Conservation (phyloP, 192 early-diverging fungal species). For the Rhizophagus prolifer region DNA sequence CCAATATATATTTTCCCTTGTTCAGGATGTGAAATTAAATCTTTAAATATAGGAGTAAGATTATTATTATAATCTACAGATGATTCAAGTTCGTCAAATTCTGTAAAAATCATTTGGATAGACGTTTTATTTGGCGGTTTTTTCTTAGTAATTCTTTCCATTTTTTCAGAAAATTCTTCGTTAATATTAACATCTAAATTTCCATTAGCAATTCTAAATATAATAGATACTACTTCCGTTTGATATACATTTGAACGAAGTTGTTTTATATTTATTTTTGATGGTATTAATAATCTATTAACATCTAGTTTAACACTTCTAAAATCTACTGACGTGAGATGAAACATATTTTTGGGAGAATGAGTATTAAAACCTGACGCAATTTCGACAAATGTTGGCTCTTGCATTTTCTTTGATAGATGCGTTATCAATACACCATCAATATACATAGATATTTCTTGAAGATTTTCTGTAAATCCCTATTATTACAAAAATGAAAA, state of each 20-base stretch:
- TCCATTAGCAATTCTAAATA: slow-evolving; percentile 68
- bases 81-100: slow-evolving; percentile 69
- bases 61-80: neutral
- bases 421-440: slow-evolving; percentile 58
- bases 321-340: slow-evolving; percentile 60
- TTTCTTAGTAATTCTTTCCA: slow-evolving; percentile 89
- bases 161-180: slow-evolving; percentile 59
- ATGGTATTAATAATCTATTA: slow-evolving; percentile 38
- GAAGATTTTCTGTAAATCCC: slow-evolving; percentile 75
- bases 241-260: neutral
- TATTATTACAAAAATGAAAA: slow-evolving; percentile 39
- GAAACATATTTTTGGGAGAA: slow-evolving; percentile 74
- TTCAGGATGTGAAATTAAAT: slow-evolving; percentile 67
- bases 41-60: slow-evolving; percentile 58
- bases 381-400: slow-evolving; percentile 63
- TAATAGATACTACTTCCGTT: slow-evolving; percentile 53
- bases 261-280: neutral
- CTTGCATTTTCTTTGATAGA: slow-evolving; percentile 63
- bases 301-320: slow-evolving; percentile 57
- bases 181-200: slow-evolving; percentile 55
- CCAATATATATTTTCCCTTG: slow-evolving; percentile 90
- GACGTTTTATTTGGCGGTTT: slow-evolving; percentile 68
- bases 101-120: slow-evolving; percentile 72
- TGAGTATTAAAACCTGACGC: slow-evolving; percentile 42
- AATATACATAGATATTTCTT: slow-evolving; percentile 62